These are phyloP conservation scores for Boletus sp. DNA, from an alignment of 768 basidiomycete genomes.

Conservation along the genomic window DNA sequence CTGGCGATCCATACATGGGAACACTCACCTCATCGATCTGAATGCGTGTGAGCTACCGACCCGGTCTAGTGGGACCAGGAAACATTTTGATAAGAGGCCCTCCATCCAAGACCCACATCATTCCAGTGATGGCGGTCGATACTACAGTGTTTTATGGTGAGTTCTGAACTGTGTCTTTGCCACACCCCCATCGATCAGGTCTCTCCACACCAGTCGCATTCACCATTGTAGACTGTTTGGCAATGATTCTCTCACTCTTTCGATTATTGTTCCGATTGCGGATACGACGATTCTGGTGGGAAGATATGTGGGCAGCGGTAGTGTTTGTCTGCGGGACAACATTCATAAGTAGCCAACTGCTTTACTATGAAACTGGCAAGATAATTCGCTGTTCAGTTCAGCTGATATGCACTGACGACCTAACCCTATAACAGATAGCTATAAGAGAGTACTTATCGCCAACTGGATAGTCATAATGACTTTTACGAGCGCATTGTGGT, in stretches of 20 bases:
- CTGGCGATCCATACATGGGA: not conserved
- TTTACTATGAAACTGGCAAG: not conserved
- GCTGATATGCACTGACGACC: not conserved
- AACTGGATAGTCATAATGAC: not conserved
- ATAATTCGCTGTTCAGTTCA: not conserved
- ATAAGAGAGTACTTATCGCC: too few relatives aligned
- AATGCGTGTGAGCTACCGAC: not conserved
- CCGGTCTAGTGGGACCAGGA: not conserved
- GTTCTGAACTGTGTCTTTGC: not conserved
- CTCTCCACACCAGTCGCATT: not conserved
- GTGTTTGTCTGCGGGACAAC: not conserved
- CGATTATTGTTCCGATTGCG: slow-evolving; percentile 12
- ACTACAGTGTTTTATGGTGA: not conserved
- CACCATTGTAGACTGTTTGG: slow-evolving; percentile 1
- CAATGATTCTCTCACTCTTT: slow-evolving; percentile 8
- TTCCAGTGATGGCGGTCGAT: not conserved
- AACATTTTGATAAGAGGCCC: not conserved
- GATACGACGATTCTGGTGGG: slow-evolving; percentile 24
- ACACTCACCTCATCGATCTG: not conserved
- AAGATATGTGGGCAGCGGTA: slow-evolving; percentile 21
- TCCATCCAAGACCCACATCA: not conserved
- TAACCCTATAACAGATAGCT: not conserved
- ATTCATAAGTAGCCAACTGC: not conserved
- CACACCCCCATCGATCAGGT: not conserved
- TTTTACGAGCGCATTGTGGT: not conserved